These are phyloP conservation scores for Puccinia triticina DNA, from an alignment of 1,284 basidiomycete genomes.

Conservation along the genomic window DNA sequence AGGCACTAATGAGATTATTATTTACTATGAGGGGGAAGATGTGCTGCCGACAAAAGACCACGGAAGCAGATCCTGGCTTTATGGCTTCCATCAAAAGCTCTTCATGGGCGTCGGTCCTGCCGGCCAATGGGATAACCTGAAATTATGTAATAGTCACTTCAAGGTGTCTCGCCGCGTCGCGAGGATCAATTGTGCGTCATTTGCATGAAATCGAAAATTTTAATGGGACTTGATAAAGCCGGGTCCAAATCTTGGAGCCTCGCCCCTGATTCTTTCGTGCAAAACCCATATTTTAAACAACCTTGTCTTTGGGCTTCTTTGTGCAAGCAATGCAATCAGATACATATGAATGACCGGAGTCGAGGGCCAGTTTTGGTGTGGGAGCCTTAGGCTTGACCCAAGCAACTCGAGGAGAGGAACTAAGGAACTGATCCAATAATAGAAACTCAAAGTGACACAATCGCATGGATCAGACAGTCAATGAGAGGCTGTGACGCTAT, in stretches of 20 bases:
- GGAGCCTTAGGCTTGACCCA: not conserved
- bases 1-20: too few relatives aligned
- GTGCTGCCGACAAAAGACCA: not conserved
- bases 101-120: not conserved
- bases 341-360: not conserved
- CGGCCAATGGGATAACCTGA: not conserved
- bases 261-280: not conserved
- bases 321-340: not conserved
- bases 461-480: slow-evolving; percentile 7
- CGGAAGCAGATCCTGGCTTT: not conserved
- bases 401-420: not conserved
- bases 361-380: not conserved
- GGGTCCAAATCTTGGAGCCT: slow-evolving; percentile 14
- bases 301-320: too few relatives aligned
- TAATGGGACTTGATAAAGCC: not conserved
- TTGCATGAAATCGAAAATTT: not conserved
- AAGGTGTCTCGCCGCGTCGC: slow-evolving; percentile 5
- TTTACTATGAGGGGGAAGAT: slow-evolving; percentile 1
- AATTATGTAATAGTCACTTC: not conserved
- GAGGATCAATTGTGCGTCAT: slow-evolving; percentile 15
- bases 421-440: not conserved
- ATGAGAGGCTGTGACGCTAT: too few relatives aligned
- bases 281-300: not conserved
- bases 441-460: not conserved
- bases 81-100: not conserved